Evolutionary conservation across 2,329 filamentous ascomycete genomes (phyloP).

Genomic region (Paraconiothyrium brasiliense): DNA sequence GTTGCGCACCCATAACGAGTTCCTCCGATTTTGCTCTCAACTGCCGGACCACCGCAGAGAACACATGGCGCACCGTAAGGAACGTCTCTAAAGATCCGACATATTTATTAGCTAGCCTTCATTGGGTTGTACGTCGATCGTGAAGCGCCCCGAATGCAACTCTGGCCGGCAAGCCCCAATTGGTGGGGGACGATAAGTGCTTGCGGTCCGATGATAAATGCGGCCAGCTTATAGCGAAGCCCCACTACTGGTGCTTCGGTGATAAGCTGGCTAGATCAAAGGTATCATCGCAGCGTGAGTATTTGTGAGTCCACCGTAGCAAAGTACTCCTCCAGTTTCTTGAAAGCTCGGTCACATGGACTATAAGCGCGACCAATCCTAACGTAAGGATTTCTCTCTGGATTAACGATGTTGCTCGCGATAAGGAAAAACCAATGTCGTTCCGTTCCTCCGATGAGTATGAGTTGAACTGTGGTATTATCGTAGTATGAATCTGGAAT

Average conservation of each 20-base stretch:
- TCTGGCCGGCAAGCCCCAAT: too few species aligned
- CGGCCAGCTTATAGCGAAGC: background rate
- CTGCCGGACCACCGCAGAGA: background rate
- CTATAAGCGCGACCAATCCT: slow-evolving; percentile 15
- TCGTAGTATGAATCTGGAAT: slow-evolving; percentile 16
- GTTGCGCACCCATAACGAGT: background rate
- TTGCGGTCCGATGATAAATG: background rate
- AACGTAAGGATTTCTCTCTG: slow-evolving; percentile 14
- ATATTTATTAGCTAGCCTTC: background rate
- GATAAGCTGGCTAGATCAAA: background rate
- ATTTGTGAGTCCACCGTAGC: slow-evolving; percentile 3
- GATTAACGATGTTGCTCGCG: slow-evolving; percentile 10
- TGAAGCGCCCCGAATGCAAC: background rate
- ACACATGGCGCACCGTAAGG: background rate
- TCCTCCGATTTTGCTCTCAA: background rate
- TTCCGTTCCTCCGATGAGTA: slow-evolving; percentile 9
- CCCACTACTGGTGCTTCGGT: background rate
- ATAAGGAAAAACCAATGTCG: slow-evolving; percentile 17
- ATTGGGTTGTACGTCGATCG: background rate
- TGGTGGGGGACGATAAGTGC: background rate
- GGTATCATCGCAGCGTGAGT: slow-evolving; percentile 13
- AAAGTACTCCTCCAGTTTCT: slow-evolving; percentile 11
- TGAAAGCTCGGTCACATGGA: slow-evolving; percentile 7
- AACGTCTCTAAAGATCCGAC: background rate
- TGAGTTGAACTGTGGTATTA: slow-evolving; percentile 10